Evolutionary conservation across 805 yeast species (phyloP).

Genomic region (Teunomyces atbi): DNA sequence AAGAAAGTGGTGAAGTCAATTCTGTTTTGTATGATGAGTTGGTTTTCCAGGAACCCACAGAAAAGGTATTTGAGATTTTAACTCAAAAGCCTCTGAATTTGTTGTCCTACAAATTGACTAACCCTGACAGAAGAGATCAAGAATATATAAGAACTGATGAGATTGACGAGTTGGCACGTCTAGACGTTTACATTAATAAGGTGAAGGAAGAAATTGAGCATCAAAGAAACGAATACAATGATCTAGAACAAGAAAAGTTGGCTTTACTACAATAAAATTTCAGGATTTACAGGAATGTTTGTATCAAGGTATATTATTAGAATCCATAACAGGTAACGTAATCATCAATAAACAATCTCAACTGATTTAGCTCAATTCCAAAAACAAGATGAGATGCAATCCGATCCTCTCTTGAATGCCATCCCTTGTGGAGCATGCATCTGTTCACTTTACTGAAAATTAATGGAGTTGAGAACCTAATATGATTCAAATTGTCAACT

Average conservation of each 20-base stretch:
- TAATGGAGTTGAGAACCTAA: constrained; percentile 12
- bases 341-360: constrained; percentile 9
- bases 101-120: constrained; percentile 39
- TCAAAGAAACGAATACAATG: constrained; percentile 38
- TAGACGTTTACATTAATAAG: constrained; percentile 38
- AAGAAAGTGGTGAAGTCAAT: constrained; percentile 43
- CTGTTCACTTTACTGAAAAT: constrained; percentile 4
- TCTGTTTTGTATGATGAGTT: constrained; percentile 76
- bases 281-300: background rate
- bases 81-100: constrained; percentile 65
- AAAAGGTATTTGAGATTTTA: constrained; percentile 73
- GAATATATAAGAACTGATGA: constrained; percentile 42
- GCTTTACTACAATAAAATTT: constrained; percentile 33
- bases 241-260: constrained; percentile 40
- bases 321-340: background rate
- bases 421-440: background rate
- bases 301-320: background rate
- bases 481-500: constrained; percentile 12
- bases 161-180: constrained; percentile 38
- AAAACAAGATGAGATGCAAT: constrained; percentile 5
- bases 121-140: constrained; percentile 38
- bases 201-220: constrained; percentile 41
- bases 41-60: constrained; percentile 95
- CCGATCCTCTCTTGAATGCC: constrained; percentile 1
- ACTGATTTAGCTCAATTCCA: constrained; percentile 8